Evolutionary conservation across 371 early-diverging fungal genomes (phyloP), one percentile per base, ranked within the genome.

Genomic region (Chytridiales sp.): DNA sequence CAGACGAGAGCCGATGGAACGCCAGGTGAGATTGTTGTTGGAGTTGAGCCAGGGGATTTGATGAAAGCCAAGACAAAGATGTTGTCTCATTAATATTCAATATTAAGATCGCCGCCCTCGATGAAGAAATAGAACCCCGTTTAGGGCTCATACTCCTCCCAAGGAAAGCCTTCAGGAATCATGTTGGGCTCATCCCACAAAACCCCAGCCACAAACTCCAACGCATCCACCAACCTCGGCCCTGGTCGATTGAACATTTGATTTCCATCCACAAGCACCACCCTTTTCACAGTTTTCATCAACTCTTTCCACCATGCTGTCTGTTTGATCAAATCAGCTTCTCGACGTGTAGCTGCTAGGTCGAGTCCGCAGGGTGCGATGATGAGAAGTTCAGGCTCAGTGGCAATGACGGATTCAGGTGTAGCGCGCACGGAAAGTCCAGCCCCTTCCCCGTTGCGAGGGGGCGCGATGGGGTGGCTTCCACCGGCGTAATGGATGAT

Each of bases 181-280:
- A 64, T 9, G 8, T 68, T 67, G 19, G 56, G 49, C 36, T 47
- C 15, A 26, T 66, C 68, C 59, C 73, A 61, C 3, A 73, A 30
- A 30, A 47, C 67, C 24, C 73, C 78, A 4, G 69, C 76, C 31
- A 79, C 46, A 34, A 64, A 79, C 66, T 79, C 79, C 27, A 76
- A 53, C 19, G 73, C 68, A 36, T 79, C 79, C 19, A 79, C 74
- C 3, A 79, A 47, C 40, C 79, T 43, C 19, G 83, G 83, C 9
- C 85, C 83, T 13, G 83, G 82, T 9, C 85, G 75, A 51, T 84
- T 84, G 61, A 82, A 84, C 82, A 84, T 82, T 48, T 22, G 66
- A 60, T 65, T 68, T 21, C 74, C 74, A 63, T 74, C 74, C 41
- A 74, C 68, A 32, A 74, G 27, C 9, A 52, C 58, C 4, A 74